Evolutionary conservation across 176 grass and related monocot species (phyloP), one percentile per base, ranked within the genome.

Genomic region (Carex myosuroides): DNA sequence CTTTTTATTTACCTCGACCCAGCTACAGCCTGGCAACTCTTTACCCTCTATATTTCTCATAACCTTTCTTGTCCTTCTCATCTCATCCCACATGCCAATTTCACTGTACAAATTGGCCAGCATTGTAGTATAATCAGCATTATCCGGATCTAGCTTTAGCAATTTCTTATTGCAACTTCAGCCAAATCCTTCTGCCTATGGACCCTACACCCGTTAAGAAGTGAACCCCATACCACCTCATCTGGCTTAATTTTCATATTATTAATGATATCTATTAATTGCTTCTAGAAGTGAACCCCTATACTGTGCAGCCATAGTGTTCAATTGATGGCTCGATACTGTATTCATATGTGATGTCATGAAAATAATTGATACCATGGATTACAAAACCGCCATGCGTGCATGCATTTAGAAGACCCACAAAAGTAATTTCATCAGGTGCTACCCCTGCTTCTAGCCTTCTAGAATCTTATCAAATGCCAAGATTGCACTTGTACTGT

Each of bases 341-440:
- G 11, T 91, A 88, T 65, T 88, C 84, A 60, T 42, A 10, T 20
- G 37, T 70, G 89, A 93, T 90, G 30, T 64, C 65, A 81, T 90
- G 53, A 77, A 93, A 97, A 77, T 93, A 93, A 52, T 7, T 61
- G 65, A 93, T 41, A 33, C 94, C 94, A 81, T 93, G 89, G 66
- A 91, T 64, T 11, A 91, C 80, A 8, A 86, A 89, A 41, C 94
- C 94, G 64, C 94, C 94, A 93, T 97, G 94, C 8, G 87, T 79
- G 84, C 94, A 97, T 14, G 94, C 91, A 91, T 89, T 91, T 56
- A 97, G 79, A 22, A 97, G 71, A 17, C 87, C 91, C 37, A 97
- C 91, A 37, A 97, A 93, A 54, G 91, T 97, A 46, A 93, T 87
- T 59, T 85, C 91, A 59, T 97, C 94, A 52, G 94, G 94, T 81